Evolutionary conservation across 345 rosid genomes (phyloP).

Genomic region (Rubroshorea leprosula): DNA sequence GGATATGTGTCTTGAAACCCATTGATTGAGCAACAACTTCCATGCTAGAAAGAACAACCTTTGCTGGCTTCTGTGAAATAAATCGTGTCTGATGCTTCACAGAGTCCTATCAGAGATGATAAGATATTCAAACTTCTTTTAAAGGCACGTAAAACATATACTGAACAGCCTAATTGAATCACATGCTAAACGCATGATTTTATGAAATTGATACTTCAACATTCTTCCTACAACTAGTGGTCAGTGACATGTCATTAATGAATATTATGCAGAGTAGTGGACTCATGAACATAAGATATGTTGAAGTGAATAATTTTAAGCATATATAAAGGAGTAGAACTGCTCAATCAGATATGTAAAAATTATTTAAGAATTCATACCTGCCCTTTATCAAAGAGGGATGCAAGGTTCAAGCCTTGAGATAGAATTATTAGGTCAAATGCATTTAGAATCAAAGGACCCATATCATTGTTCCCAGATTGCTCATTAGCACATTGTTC

Average conservation of each 20-base stretch:
- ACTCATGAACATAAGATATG: no score
- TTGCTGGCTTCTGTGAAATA: slow-evolving; percentile 80
- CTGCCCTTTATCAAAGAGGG: slow-evolving; percentile 86
- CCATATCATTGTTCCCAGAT: slow-evolving; percentile 43
- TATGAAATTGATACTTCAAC: not conserved
- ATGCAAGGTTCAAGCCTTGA: slow-evolving; percentile 90
- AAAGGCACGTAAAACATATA: slow-evolving; percentile 4
- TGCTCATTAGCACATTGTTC: slow-evolving; percentile 49
- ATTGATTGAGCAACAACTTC: slow-evolving; percentile 98
- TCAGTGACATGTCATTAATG: no score
- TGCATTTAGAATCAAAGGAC: slow-evolving; percentile 88
- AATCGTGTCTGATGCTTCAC: slow-evolving; percentile 79
- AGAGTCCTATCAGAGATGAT: slow-evolving; percentile 49
- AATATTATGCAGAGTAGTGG: no score
- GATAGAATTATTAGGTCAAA: slow-evolving; percentile 88
- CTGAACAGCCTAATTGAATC: not conserved
- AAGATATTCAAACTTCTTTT: slow-evolving; percentile 2
- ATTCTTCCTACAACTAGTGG: no score
- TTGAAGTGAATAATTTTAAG: not conserved
- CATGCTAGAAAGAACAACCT: slow-evolving; percentile 83
- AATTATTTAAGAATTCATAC: slow-evolving; percentile 28
- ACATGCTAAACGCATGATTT: slow-evolving; percentile 3
- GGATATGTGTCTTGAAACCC: slow-evolving; percentile 96
- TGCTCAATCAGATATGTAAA: not conserved
- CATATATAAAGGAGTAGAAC: not conserved